phyloP scores from a whole-genome alignment of 805 yeast genomes.

The Barnettozyma californica region DNA sequence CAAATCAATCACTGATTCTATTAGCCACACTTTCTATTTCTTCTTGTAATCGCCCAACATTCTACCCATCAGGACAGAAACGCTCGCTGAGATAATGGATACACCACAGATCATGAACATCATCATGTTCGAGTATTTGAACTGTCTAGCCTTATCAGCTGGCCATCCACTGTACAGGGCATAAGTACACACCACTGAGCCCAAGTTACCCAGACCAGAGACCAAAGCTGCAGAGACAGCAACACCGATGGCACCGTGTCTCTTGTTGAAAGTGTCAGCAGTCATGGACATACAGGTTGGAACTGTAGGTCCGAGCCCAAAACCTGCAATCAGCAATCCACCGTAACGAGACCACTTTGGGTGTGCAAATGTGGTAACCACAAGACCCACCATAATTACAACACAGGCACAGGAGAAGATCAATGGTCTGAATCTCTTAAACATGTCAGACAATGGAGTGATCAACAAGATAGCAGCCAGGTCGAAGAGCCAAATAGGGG shows the following conservation, averaged over 20 bases:
- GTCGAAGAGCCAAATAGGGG: conserved; percentile 90
- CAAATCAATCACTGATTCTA: neutral
- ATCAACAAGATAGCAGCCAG: conserved; percentile 65
- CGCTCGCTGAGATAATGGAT: conserved; percentile 49
- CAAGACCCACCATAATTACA: conserved; percentile 68
- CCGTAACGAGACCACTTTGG: conserved; percentile 75
- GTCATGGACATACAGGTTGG: conserved; percentile 85
- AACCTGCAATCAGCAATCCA: conserved; percentile 77
- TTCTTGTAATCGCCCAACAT: conserved; percentile 15
- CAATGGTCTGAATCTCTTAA: conserved; percentile 50
- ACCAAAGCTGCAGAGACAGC: conserved; percentile 82
- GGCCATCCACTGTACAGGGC: conserved; percentile 90
- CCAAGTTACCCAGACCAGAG: conserved; percentile 82
- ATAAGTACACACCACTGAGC: conserved; percentile 80
- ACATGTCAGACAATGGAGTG: conserved; percentile 78
- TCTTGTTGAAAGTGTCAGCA: conserved; percentile 63
- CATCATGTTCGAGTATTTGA: conserved; percentile 75
- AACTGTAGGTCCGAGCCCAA: conserved; percentile 87
- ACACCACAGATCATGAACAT: conserved; percentile 71
- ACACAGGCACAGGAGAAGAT: conserved; percentile 58
- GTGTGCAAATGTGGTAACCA: conserved; percentile 70
- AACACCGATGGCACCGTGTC: conserved; percentile 78
- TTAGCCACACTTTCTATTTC: neutral
- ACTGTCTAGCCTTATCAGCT: conserved; percentile 57
- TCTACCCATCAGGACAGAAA: conserved; percentile 14